Evolutionary conservation across 306 rosid genomes (phyloP).

Genomic region (Pterocarpus santalinus): DNA sequence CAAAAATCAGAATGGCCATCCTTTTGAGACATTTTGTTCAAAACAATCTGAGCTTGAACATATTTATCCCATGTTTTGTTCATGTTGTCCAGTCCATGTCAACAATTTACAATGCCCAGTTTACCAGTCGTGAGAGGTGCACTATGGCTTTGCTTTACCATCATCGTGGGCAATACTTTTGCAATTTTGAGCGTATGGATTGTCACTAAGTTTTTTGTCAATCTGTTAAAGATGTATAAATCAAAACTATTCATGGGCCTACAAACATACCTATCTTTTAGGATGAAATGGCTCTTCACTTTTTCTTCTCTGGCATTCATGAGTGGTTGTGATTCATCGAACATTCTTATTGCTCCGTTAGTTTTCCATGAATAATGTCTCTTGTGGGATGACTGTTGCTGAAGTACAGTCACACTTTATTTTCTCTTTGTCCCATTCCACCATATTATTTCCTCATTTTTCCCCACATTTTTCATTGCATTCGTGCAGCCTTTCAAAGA

Average conservation of each 20-base stretch:
- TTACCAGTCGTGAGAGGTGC: no score
- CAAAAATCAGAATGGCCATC: background rate
- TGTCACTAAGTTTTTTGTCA: no score
- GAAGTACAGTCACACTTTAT: background rate
- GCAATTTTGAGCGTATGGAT: no score
- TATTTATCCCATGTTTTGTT: background rate
- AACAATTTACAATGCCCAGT: no score
- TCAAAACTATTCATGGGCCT: no score
- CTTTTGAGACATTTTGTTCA: constrained; percentile 2
- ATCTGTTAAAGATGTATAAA: no score
- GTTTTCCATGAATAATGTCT: background rate
- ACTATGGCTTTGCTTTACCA: no score
- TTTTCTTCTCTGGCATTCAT: no score
- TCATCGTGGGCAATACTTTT: no score
- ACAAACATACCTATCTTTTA: no score
- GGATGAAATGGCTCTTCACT: no score
- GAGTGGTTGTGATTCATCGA: constrained; percentile 2
- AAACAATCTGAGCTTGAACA: background rate
- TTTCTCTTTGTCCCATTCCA: background rate
- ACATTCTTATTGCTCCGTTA: background rate
- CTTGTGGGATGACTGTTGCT: background rate
- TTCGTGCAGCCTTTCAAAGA: background rate
- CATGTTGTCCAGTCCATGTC: no score
- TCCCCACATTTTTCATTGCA: background rate
- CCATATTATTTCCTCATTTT: background rate